Percentiles rank a stretch among this genome's conserved stretches.
Conservation (phyloP, 805 yeast genomes). For the Isabelozyma gotoi region DNA sequence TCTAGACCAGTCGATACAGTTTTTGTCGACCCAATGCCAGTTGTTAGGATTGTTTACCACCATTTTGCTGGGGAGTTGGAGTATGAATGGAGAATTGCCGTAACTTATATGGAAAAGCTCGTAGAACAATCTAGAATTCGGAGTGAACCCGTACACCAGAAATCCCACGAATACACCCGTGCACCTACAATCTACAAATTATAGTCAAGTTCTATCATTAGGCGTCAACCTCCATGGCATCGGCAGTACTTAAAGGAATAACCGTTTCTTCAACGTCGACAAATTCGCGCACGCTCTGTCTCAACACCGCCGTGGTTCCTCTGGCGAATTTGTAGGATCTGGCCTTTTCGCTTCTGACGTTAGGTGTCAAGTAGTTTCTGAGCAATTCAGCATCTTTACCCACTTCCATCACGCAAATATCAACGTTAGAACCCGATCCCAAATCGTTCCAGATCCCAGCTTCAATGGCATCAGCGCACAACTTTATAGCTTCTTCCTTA, state of each 20-base stretch:
- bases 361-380: conserved; percentile 90
- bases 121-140: conserved; percentile 15
- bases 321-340: conserved; percentile 81
- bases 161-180: neutral
- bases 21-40: conserved; percentile 99
- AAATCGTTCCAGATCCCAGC: conserved; percentile 99
- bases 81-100: neutral
- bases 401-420: conserved; percentile 92
- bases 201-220: conserved; percentile 8
- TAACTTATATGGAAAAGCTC: neutral
- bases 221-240: conserved; percentile 46
- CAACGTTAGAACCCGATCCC: conserved; percentile 98
- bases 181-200: neutral
- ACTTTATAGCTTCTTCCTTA: conserved; percentile 85
- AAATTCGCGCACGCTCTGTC: conserved; percentile 61
- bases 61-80: conserved; percentile 47
- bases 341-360: conserved; percentile 79
- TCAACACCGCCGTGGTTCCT: conserved; percentile 91
- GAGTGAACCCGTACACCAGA: neutral
- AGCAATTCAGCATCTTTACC: conserved; percentile 83
- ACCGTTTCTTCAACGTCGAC: conserved; percentile 70
- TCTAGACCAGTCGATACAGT: conserved; percentile 90
- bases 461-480: conserved; percentile 90
- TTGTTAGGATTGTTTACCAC: conserved; percentile 96
- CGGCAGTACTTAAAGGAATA: conserved; percentile 33